Evolutionary conservation across 1,139 yeast species (phyloP).

Genomic region (Zygosaccharomyces sapae): DNA sequence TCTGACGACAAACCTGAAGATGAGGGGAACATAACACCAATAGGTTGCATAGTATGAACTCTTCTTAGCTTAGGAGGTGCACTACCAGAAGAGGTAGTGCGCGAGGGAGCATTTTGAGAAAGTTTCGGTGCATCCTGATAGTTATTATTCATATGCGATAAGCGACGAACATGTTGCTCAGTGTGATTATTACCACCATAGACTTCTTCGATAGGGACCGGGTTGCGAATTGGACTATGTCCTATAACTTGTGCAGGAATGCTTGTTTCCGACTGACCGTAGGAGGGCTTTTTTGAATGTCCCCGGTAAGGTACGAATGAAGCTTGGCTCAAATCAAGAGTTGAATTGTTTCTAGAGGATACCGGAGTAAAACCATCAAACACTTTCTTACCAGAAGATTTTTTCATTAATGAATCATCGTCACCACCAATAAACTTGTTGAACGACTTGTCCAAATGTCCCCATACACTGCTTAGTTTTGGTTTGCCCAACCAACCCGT

Average conservation of each 20-base stretch:
- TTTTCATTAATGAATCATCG: slow-evolving; percentile 46
- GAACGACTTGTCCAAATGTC: slow-evolving; percentile 72
- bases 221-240: slow-evolving; percentile 8
- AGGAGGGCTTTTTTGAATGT: slow-evolving; percentile 8
- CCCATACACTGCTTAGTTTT: slow-evolving; percentile 81
- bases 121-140: slow-evolving; percentile 19
- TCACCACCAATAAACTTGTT: slow-evolving; percentile 83
- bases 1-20: slow-evolving; percentile 10
- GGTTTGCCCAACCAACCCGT: slow-evolving; percentile 56
- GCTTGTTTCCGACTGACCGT: slow-evolving; percentile 5
- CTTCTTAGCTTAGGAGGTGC: slow-evolving; percentile 12
- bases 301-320: slow-evolving; percentile 21
- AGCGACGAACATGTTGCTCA: slow-evolving; percentile 7
- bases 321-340: slow-evolving; percentile 27
- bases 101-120: slow-evolving; percentile 3
- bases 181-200: slow-evolving; percentile 1
- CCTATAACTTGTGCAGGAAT: slow-evolving; percentile 4
- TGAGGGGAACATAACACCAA: slow-evolving; percentile 10
- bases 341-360: slow-evolving; percentile 38
- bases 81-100: slow-evolving; percentile 5
- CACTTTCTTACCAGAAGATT: slow-evolving; percentile 45
- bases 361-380: slow-evolving; percentile 73
- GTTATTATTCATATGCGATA: slow-evolving; percentile 15
- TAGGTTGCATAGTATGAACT: slow-evolving; percentile 14
- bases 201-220: not conserved